Conservation (phyloP, 139 green algal genomes). For the Chlorella sp. region DNA sequence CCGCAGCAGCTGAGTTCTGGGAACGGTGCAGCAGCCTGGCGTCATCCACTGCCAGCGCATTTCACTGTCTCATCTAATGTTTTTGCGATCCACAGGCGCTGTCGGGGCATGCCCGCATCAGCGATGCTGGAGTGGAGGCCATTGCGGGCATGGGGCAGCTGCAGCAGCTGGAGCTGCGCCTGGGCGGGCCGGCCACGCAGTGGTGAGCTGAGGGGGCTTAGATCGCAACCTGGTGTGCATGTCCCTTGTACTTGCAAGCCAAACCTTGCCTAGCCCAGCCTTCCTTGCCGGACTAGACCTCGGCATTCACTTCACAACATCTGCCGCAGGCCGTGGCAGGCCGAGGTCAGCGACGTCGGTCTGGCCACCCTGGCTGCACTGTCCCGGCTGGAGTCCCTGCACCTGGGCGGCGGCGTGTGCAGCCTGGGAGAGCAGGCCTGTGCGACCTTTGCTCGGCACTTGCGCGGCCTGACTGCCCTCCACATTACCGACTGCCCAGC, state of each 20-base stretch:
- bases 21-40: too few relatives aligned
- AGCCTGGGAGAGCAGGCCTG: background rate
- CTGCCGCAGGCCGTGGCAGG: background rate
- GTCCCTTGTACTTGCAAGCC: background rate
- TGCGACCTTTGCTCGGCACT: background rate
- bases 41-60: too few relatives aligned
- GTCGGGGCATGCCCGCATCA: background rate
- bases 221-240: too few relatives aligned
- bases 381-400: background rate
- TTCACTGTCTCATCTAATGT: too few relatives aligned
- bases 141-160: background rate
- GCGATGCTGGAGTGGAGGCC: background rate
- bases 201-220: background rate
- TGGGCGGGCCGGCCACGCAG: background rate
- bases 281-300: too few relatives aligned
- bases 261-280: too few relatives aligned
- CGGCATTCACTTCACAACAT: too few relatives aligned
- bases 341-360: background rate
- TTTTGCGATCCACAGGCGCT: background rate
- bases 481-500: background rate
- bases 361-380: conserved; percentile 6
- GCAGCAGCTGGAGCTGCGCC: conserved; percentile 18
- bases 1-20: too few relatives aligned
- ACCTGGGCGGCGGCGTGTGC: background rate
- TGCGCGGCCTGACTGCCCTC: background rate